A percentile compares a stretch with the other conserved stretches of the same genome.
Conservation (phyloP, 495 filamentous ascomycete species). For the Penicillium steckii region DNA sequence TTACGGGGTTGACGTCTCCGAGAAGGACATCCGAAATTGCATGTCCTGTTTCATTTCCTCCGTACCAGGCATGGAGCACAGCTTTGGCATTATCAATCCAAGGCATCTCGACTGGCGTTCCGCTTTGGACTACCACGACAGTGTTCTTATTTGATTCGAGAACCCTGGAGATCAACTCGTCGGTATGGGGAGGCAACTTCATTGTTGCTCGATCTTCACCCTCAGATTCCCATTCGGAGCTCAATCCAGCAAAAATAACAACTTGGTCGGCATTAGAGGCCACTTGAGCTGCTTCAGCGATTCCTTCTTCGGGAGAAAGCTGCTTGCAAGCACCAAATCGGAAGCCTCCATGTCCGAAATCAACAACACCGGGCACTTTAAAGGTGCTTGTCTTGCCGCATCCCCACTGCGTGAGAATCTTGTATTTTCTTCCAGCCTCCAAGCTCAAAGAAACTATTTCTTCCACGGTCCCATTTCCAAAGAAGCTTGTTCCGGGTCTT, state of each 20-base stretch:
- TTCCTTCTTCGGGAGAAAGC: constrained; percentile 47
- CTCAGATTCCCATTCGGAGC: constrained; percentile 83
- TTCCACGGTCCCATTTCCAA: constrained; percentile 55
- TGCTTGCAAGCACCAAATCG: constrained; percentile 69
- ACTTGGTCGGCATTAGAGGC: constrained; percentile 66
- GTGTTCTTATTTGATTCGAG: constrained; percentile 65
- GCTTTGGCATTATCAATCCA: constrained; percentile 68
- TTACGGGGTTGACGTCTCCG: constrained; percentile 50
- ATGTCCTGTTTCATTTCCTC: constrained; percentile 59
- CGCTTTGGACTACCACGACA: constrained; percentile 75
- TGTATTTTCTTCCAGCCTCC: constrained; percentile 54
- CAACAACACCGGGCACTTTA: constrained; percentile 44
- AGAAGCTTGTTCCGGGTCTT: constrained; percentile 54
- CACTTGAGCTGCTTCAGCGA: constrained; percentile 58
- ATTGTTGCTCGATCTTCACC: constrained; percentile 74
- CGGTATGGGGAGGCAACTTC: constrained; percentile 69
- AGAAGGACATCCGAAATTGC: constrained; percentile 59
- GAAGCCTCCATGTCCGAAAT: constrained; percentile 64
- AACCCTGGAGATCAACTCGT: constrained; percentile 66
- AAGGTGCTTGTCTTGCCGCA: constrained; percentile 35
- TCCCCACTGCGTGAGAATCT: constrained; percentile 51
- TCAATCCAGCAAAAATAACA: constrained; percentile 70
- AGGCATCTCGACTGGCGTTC: constrained; percentile 78
- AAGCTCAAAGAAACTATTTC: constrained; percentile 51
- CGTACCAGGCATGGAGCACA: constrained; percentile 67